Evolutionary conservation across 192 early-diverging fungal genomes (phyloP), one percentile per base, ranked within the genome.

Genomic region (Irineochytrium annulatum): DNA sequence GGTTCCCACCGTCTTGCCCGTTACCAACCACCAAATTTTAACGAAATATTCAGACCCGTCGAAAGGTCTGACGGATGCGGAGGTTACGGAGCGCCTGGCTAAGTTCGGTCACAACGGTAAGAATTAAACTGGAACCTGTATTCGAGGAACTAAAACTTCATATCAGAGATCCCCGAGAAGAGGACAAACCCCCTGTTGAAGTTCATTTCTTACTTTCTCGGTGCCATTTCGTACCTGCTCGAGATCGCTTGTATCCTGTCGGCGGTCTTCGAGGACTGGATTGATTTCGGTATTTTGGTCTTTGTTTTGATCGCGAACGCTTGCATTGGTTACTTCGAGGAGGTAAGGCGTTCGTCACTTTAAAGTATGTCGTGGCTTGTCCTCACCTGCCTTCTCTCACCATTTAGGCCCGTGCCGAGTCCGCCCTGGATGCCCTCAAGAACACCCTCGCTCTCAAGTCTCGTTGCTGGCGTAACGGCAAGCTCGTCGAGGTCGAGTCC

Each of bases 341-440:
- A 96, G 75, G n/a, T n/a, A n/a, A n/a, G n/a, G n/a, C n/a, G n/a
- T n/a, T n/a, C n/a, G n/a, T n/a, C n/a, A n/a, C n/a, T n/a, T n/a
- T n/a, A n/a, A n/a, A n/a, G n/a, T n/a, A n/a, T n/a, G n/a, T n/a
- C n/a, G n/a, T n/a, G n/a, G n/a, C n/a, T n/a, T n/a, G n/a, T n/a
- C n/a, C n/a, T n/a, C n/a, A n/a, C n/a, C n/a, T n/a, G n/a, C n/a
- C n/a, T n/a, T n/a, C n/a, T n/a, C n/a, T n/a, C n/a, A n/a, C n/a
- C n/a, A n/a, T n/a, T n/a, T n/a, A n/a, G n/a, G 87, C 91, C 57
- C 89, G 90, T 75, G 93, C 93, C 41, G 93, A 95, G 59, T 87
- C 87, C 16, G 93, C 93, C 41, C 78, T 96, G 63, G 93, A 96
- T 73, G 92, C 93, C 28, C 82, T 96, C 27, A 93, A 92, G 69